A percentile compares a stretch with the other conserved stretches of the same genome.
Conservation (phyloP, 768 basidiomycete genomes). For the Boletus subcaerulescens region DNA sequence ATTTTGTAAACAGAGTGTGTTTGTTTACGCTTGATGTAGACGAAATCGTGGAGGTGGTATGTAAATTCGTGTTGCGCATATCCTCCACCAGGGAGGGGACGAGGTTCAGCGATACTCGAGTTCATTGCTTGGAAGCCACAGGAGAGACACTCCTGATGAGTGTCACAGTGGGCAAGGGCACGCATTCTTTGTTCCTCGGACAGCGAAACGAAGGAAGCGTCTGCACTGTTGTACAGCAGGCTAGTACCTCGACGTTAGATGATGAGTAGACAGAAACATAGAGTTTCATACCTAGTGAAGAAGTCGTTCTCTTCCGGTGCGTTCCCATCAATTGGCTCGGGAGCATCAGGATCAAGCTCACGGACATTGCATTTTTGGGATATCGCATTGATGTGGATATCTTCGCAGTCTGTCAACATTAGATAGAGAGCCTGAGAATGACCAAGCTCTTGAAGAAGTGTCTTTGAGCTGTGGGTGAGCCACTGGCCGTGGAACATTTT, state of each 20-base stretch:
- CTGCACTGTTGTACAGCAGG: slow-evolving; percentile 48
- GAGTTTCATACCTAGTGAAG: slow-evolving; percentile 48
- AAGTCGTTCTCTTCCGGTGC: slow-evolving; percentile 45
- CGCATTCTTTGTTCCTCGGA: slow-evolving; percentile 33
- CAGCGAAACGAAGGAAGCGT: slow-evolving; percentile 46
- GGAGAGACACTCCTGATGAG: slow-evolving; percentile 44
- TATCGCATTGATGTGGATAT: slow-evolving; percentile 54
- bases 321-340: slow-evolving; percentile 47
- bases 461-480: slow-evolving; percentile 62
- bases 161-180: slow-evolving; percentile 29
- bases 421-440: slow-evolving; percentile 61
- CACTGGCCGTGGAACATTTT: slow-evolving; percentile 73
- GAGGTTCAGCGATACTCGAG: slow-evolving; percentile 22
- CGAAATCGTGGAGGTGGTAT: slow-evolving; percentile 61
- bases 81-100: slow-evolving; percentile 32
- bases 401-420: slow-evolving; percentile 51
- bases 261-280: background rate
- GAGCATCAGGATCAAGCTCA: slow-evolving; percentile 38
- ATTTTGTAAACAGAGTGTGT: slow-evolving; percentile 40
- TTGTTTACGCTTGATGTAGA: slow-evolving; percentile 47
- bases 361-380: slow-evolving; percentile 54
- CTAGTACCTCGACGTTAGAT: slow-evolving; percentile 30
- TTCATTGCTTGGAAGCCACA: slow-evolving; percentile 40
- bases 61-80: slow-evolving; percentile 39
- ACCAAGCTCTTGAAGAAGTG: slow-evolving; percentile 61